Evolutionary conservation across 331 rosid genomes (phyloP).

Genomic region (Pyrus hybrid): DNA sequence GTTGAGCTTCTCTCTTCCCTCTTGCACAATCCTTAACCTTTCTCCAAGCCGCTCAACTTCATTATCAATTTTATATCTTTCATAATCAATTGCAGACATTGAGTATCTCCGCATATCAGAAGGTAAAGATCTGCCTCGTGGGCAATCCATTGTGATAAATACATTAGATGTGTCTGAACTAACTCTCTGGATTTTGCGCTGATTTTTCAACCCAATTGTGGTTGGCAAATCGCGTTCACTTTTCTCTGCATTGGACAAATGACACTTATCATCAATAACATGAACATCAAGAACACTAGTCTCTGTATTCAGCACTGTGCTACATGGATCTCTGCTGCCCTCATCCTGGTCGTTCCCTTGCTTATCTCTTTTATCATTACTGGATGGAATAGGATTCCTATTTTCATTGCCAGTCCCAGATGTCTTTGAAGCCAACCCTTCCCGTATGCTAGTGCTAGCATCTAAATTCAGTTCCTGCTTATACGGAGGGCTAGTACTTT

Average conservation of each 20-base stretch:
- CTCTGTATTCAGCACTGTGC: not conserved
- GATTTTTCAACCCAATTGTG: slow-evolving; percentile 4
- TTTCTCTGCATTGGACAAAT: slow-evolving; percentile 1
- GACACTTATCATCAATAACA: slow-evolving; percentile 21
- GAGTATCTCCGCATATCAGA: slow-evolving; percentile 34
- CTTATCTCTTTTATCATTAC: not conserved
- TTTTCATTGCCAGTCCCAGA: not conserved
- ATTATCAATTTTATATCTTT: slow-evolving; percentile 35
- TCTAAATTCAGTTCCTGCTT: slow-evolving; percentile 6
- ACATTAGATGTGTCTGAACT: slow-evolving; percentile 19
- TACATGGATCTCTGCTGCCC: not conserved
- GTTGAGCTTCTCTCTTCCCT: slow-evolving; percentile 47
- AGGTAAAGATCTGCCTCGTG: slow-evolving; percentile 9
- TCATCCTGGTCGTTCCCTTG: slow-evolving; percentile 2
- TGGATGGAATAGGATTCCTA: not conserved
- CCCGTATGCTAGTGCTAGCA: slow-evolving; percentile 4
- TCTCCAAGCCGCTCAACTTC: slow-evolving; percentile 48
- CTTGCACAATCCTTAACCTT: slow-evolving; percentile 36
- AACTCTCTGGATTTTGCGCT: slow-evolving; percentile 14
- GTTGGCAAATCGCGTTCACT: slow-evolving; percentile 12
- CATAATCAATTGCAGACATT: slow-evolving; percentile 42
- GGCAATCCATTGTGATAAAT: slow-evolving; percentile 16
- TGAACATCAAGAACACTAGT: slow-evolving; percentile 30
- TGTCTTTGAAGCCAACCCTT: not conserved
- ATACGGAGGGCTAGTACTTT: not conserved